Percentiles rank a stretch among this genome's conserved stretches.
Evolutionary conservation across 139 green algal genomes (phyloP).

Genomic region (Edaphochlamys debaryana): DNA sequence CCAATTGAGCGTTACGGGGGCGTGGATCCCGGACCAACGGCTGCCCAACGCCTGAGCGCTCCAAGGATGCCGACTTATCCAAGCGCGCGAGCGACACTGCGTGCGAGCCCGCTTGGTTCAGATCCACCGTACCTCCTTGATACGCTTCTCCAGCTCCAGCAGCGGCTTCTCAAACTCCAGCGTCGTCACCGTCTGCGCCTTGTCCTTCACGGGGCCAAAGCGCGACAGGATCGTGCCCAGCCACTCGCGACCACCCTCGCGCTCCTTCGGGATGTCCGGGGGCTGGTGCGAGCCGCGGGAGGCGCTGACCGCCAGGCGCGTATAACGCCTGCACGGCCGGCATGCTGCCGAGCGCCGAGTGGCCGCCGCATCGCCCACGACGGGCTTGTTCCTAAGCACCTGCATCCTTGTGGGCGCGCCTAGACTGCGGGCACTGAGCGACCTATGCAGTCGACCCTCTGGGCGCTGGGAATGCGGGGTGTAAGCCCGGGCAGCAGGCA

Average conservation of each 20-base stretch:
- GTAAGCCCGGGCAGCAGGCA: too few relatives aligned
- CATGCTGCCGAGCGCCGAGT: neutral
- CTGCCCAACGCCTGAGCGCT: too few relatives aligned
- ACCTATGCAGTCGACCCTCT: too few relatives aligned
- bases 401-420: constrained; percentile 37
- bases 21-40: too few relatives aligned
- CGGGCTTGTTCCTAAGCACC: constrained; percentile 7
- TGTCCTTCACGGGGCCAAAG: constrained; percentile 86
- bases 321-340: neutral
- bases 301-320: neutral
- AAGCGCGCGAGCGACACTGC: neutral
- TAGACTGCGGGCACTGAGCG: too few relatives aligned
- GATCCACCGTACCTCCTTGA: constrained; percentile 86
- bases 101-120: too few relatives aligned
- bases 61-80: neutral
- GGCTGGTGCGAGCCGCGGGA: neutral
- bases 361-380: neutral
- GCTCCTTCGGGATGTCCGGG: constrained; percentile 44
- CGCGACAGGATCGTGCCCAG: constrained; percentile 69
- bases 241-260: constrained; percentile 62
- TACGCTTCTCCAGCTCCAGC: constrained; percentile 96
- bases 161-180: constrained; percentile 98
- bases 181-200: constrained; percentile 66
- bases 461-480: too few relatives aligned
- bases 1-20: neutral